Base-by-base conservation (phyloP, 2,329 filamentous ascomycete species). In the Venturia nashicola region DNA sequence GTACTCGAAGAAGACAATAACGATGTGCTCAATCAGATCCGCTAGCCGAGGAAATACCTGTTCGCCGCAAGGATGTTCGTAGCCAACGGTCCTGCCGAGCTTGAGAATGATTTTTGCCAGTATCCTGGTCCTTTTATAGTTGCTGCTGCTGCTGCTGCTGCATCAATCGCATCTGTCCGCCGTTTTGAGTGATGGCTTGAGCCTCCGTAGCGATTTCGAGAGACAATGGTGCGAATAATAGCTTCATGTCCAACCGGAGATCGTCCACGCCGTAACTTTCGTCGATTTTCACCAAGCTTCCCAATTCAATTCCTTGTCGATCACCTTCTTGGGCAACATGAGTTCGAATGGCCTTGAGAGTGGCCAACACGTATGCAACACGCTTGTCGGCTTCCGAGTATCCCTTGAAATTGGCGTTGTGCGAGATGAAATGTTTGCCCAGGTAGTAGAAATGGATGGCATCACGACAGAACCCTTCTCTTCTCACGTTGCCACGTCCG, bases 391-490 rank as follows among this genome's bases (percentile, higher is more conserved):
- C 76, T 16, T 80, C 74, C 69, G 82, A 75, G 54, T 81, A 77
- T 70, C 84, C 78, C 67, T 86, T 82, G 39, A 78, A 63, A 5
- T 27, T 43, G 48, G 32, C 23, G 43, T 16, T 55, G 34, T 36
- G 34, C 16, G 23, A 32, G 23, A 48, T 34, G 63, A 90, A 75
- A 69, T 84, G 82, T 66, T 82, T 86, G 18, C 85, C 87, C 51
- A 90, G 78, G 80, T 85, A 90, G 75, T 86, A 90, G 72, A 87
- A 90, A 69, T 89, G 86, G 16, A 89, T 82, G 1, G 82, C 87
- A 68, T 90, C 87, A 61, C 86, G 78, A 63, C 84, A 89, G 72
- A 90, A 90, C 0, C 88, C 87, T 67, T 86, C 81, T 18, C 87
- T 83, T 16, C 43, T 20, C 36, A 61, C 54, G 16, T 36, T 48